Conservation (phyloP, 306 rosid genomes). For the Quercus variabilis region DNA sequence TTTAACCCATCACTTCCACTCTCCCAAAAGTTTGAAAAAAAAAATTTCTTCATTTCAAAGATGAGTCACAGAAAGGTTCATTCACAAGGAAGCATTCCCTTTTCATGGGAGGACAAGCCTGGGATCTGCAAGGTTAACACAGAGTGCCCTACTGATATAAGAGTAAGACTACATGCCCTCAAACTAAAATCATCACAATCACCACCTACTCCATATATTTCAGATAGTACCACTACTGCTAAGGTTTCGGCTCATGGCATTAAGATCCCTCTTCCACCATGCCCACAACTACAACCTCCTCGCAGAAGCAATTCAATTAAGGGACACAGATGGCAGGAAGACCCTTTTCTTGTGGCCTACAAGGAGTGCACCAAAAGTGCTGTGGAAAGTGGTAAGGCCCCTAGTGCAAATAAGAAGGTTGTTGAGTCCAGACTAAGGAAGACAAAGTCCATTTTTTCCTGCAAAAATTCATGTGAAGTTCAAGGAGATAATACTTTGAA, state of each 20-base stretch:
- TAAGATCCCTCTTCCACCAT: conserved; percentile 80
- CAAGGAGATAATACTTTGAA: conserved; percentile 39
- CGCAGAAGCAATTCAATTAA: conserved; percentile 56
- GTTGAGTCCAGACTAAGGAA: conserved; percentile 27
- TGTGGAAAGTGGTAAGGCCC: conserved; percentile 23
- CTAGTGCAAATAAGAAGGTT: conserved; percentile 30
- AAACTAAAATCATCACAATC: conserved; percentile 1
- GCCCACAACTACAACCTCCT: conserved; percentile 26
- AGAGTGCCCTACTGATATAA: conserved; percentile 22
- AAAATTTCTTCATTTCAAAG: background rate
- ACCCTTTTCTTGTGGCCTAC: conserved; percentile 82
- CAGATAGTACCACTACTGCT: background rate
- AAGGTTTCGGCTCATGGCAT: conserved; percentile 8
- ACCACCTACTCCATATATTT: background rate
- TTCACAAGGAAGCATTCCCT: conserved; percentile 86
- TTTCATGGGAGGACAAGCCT: conserved; percentile 82
- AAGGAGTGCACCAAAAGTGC: conserved; percentile 60
- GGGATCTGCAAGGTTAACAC: conserved; percentile 59
- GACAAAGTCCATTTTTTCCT: conserved; percentile 47
- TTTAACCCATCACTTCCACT: conserved; percentile 24
- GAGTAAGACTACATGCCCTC: conserved; percentile 9
- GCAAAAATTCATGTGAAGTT: conserved; percentile 51
- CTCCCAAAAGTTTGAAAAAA: conserved; percentile 2
- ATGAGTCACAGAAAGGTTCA: conserved; percentile 66
- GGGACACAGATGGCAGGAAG: conserved; percentile 49